Evolutionary conservation across 2,329 filamentous ascomycete species (phyloP), one percentile per base, ranked within the genome.

Genomic region (Fusarium liriodendri): DNA sequence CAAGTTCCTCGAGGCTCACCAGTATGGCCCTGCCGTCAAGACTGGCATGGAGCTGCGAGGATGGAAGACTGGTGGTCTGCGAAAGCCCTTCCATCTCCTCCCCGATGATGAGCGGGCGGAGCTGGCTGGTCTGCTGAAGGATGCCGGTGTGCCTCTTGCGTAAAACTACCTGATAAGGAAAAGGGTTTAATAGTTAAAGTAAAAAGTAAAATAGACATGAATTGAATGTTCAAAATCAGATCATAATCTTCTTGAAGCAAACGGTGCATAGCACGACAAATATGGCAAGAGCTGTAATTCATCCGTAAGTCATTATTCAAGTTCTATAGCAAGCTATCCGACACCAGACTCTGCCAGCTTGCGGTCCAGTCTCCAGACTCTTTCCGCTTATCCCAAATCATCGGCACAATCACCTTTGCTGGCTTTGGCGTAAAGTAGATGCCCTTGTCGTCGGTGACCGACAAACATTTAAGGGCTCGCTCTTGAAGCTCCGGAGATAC

Each of bases 41-140:
- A 87, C 86, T 0, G 87, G 83, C 0, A 83, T 88, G 77, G 86
- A 88, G 76, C 66, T 88, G 58, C 81, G 81, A 33, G 86, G 86
- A 0, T 82, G 82, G 75, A 77, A 79, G 47, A 87, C 86, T 1
- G 87, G 87, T 20, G 86, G 85, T 5, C 45, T 87, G 69, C 80
- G 87, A 64, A 88, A 87, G 80, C 87, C 87, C 0, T 88, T 88
- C 76, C 76, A 79, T 13, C 71, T 88, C 57, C 73, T 78, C 2
- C 64, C 75, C 42, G 74, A 67, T 10, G 79, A 82, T 32, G 52
- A 78, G 63, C 76, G 73, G 69, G 77, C 74, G 3, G 83, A 85
- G 76, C 66, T 86, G 27, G 82, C 80, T 66, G 70, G 66, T 14
- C 54, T 84, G 38, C 71, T 87, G 29, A 78, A 81, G 67, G 74